These are phyloP conservation scores for Aspergillus saccharolyticus DNA, from an alignment of 495 filamentous ascomycete genomes.

Conservation along the genomic window DNA sequence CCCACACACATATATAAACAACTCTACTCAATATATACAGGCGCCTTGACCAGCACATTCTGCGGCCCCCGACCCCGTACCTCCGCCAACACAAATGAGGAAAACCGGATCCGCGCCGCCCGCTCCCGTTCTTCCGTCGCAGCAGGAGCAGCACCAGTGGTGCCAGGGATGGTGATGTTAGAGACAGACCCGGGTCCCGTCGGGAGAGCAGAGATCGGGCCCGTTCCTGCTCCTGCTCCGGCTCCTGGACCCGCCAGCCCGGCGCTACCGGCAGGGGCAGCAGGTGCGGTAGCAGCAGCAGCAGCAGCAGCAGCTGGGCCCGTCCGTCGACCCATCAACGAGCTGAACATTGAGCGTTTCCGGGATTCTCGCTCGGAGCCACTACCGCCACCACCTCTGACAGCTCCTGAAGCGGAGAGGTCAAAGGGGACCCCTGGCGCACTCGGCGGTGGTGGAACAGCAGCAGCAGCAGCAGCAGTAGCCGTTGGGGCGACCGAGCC, in stretches of 20 bases:
- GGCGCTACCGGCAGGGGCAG: too few species aligned
- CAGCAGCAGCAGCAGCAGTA: too few species aligned
- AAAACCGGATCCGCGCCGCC: constrained; percentile 58
- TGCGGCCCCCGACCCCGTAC: constrained; percentile 57
- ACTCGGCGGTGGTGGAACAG: too few species aligned
- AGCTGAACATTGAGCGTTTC: constrained; percentile 43
- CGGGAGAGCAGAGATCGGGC: constrained; percentile 5
- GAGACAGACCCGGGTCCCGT: constrained; percentile 1
- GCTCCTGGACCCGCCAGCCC: not conserved
- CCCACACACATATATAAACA: too few species aligned
- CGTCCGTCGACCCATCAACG: constrained; percentile 40
- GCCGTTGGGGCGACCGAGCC: not conserved
- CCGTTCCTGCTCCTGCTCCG: constrained; percentile 9
- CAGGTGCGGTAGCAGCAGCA: constrained; percentile 7
- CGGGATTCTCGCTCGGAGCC: constrained; percentile 30
- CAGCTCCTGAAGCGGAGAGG: constrained; percentile 13
- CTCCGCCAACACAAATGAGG: constrained; percentile 81
- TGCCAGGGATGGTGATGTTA: constrained; percentile 10
- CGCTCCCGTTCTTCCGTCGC: constrained; percentile 13
- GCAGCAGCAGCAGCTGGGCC: constrained; percentile 7
- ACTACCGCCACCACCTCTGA: constrained; percentile 4
- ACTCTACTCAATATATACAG: constrained; percentile 71
- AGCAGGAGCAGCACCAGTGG: not conserved
- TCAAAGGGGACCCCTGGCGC: not conserved
- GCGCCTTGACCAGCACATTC: constrained; percentile 81